A percentile compares a stretch with the other conserved stretches of the same genome.
phyloP scores from a whole-genome alignment of 345 rosid species.

The Salix arbutifolia region DNA sequence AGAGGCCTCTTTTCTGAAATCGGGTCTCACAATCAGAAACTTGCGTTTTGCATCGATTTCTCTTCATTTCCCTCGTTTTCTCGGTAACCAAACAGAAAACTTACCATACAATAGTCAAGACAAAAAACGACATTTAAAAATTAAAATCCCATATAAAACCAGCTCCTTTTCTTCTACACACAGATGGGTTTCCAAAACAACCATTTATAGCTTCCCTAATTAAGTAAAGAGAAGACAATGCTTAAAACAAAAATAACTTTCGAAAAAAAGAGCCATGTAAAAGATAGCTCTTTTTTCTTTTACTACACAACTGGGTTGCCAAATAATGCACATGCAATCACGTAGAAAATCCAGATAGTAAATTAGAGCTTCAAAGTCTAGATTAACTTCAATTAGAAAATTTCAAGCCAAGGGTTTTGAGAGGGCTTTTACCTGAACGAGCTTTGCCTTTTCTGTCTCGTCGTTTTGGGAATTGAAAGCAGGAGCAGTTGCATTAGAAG shows the following conservation, averaged over 20 bases:
- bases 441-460: conserved; percentile 60
- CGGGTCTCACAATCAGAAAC: neutral
- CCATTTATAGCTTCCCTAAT: neutral
- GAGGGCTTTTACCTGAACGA: conserved; percentile 56
- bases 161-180: neutral
- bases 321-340: too few relatives aligned
- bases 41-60: neutral
- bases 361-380: neutral
- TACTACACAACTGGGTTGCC: neutral
- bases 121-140: neutral
- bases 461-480: conserved; percentile 33
- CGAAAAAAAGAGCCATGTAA: neutral
- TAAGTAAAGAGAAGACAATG: neutral
- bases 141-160: neutral
- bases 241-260: neutral
- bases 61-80: neutral
- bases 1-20: neutral
- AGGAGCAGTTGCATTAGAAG: conserved; percentile 42
- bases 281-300: neutral
- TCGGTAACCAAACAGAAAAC: neutral
- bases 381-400: neutral
- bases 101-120: neutral
- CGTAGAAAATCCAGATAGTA: neutral
- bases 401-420: neutral
- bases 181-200: neutral